A percentile compares a stretch with the other conserved stretches of the same genome.
Evolutionary conservation across 164 flowering plant species (phyloP).

Genomic region (Echeveria elegans): DNA sequence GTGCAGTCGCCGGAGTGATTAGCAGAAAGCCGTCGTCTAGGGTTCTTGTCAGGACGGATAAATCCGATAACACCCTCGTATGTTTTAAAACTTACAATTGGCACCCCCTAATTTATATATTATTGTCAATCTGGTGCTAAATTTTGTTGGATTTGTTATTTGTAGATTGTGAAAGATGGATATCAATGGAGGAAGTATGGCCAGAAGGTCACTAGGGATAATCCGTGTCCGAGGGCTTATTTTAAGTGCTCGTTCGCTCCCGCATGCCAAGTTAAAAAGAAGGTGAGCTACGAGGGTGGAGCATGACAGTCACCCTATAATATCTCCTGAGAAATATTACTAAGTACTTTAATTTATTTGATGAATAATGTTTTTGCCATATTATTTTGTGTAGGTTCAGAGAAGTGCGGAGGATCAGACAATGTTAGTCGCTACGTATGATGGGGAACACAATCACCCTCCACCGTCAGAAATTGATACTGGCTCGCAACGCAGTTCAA

Average conservation of each 20-base stretch:
- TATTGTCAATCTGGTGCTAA: not conserved
- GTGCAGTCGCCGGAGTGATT: not conserved
- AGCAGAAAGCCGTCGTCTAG: slow-evolving; percentile 17
- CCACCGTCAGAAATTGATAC: slow-evolving; percentile 12
- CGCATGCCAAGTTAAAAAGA: slow-evolving; percentile 49
- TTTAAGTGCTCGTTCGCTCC: slow-evolving; percentile 48
- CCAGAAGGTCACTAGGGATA: slow-evolving; percentile 51
- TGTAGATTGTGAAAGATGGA: slow-evolving; percentile 49
- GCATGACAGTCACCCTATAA: not conserved
- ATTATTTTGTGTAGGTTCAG: slow-evolving; percentile 32
- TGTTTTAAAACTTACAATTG: slow-evolving; percentile 14
- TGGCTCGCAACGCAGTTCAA: slow-evolving; percentile 9
- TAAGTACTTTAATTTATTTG: not conserved
- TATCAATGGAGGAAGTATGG: slow-evolving; percentile 69
- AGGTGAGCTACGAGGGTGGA: slow-evolving; percentile 49
- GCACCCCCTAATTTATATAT: not conserved
- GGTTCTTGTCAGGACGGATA: slow-evolving; percentile 34
- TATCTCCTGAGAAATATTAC: not conserved
- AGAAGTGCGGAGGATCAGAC: slow-evolving; percentile 52
- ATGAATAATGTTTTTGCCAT: not conserved
- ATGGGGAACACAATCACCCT: slow-evolving; percentile 51
- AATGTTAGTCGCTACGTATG: slow-evolving; percentile 48
- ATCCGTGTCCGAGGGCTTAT: slow-evolving; percentile 56
- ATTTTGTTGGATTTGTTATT: not conserved
- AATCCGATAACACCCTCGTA: slow-evolving; percentile 70